Base-by-base conservation (phyloP, 1,139 yeast species). In the Suhomyces wounanorum region DNA sequence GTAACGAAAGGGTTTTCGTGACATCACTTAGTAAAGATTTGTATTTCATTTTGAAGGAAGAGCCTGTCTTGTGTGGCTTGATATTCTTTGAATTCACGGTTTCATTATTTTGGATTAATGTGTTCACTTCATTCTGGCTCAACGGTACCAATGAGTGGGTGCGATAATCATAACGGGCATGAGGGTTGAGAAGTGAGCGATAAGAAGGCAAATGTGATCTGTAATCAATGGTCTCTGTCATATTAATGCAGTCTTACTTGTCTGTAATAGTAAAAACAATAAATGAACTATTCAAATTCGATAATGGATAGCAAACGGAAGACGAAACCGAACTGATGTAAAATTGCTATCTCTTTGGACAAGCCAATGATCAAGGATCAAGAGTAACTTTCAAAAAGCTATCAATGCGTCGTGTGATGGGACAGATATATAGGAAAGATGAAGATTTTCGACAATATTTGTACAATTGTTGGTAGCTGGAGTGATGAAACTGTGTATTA, bases 1-100 rank as follows among this genome's bases (percentile, higher is more conserved):
- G 56, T 47, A 64, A 51, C 7, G 67, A 60, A 9, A 66, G 45
- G 8, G 61, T 43, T 11, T 75, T 58, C 44, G 74, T 64, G 8
- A 76, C 80, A 58, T 77, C 81, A 45, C 73, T 67, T 14, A 77
- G 61, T 44, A 77, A 58, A 10, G 76, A 70, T 57, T 69, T 75
- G 53, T 77, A 77, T 57, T 75, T 76, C 79, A 76, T 75, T 54
- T 72, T 73, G 55, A 75, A 61, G 26, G 55, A 51, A 3, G 54
- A 49, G 23, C 44, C 54, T 43, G 40, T 49, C n/a, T 31, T 47
- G 41, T 48, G 51, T 11, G 44, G 50, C 28, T 50, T 53, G 23
- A 54, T 36, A 17, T 44, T 53, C 46, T 54, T 58, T 44, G 53
- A 51, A 8, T 57, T 59, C 23, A 65, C 54, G 21, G 51, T 47